A percentile compares a stretch with the other conserved stretches of the same genome.
phyloP scores from a whole-genome alignment of 2,329 filamentous ascomycete species.

The Pseudocercospora fijiensis region DNA sequence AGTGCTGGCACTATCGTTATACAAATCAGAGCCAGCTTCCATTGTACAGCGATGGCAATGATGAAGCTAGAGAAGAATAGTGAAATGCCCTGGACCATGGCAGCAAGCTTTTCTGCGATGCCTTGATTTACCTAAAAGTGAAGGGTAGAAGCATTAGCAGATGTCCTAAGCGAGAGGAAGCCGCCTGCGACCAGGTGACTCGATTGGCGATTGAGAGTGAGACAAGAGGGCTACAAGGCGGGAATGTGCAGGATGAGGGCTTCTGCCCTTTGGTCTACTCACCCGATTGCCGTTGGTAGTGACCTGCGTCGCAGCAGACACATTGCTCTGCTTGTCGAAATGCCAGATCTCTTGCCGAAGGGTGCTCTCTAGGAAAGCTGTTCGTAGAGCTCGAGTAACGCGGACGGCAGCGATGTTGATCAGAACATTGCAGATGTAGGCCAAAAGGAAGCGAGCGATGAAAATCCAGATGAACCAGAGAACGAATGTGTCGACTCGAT shows the following conservation, averaged over 20 bases:
- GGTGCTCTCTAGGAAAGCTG: slow-evolving; percentile 63
- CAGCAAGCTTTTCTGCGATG: slow-evolving; percentile 43
- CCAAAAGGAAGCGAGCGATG: slow-evolving; percentile 62
- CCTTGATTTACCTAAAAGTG: too few relatives aligned
- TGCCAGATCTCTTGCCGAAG: slow-evolving; percentile 67
- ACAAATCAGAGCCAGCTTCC: slow-evolving; percentile 49
- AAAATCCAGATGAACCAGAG: slow-evolving; percentile 72
- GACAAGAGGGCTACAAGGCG: too few relatives aligned
- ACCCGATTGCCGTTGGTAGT: slow-evolving; percentile 40
- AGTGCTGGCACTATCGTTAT: slow-evolving; percentile 52
- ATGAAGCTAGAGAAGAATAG: slow-evolving; percentile 45
- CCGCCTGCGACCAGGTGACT: too few relatives aligned
- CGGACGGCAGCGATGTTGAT: slow-evolving; percentile 54
- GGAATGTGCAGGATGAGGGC: too few relatives aligned
- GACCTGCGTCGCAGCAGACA: slow-evolving; percentile 41
- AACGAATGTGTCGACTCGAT: slow-evolving; percentile 40
- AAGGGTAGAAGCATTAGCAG: too few relatives aligned
- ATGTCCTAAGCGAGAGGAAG: too few relatives aligned
- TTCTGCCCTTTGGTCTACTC: too few relatives aligned
- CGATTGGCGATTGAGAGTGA: too few relatives aligned
- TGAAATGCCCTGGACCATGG: slow-evolving; percentile 38
- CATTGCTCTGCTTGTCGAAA: slow-evolving; percentile 59
- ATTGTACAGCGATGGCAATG: slow-evolving; percentile 44
- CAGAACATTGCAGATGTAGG: slow-evolving; percentile 52
- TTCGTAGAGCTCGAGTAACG: slow-evolving; percentile 52